Evolutionary conservation across 1,284 basidiomycete species (phyloP), one percentile per base, ranked within the genome.

Genomic region (Cutaneotrichosporon sp.): DNA sequence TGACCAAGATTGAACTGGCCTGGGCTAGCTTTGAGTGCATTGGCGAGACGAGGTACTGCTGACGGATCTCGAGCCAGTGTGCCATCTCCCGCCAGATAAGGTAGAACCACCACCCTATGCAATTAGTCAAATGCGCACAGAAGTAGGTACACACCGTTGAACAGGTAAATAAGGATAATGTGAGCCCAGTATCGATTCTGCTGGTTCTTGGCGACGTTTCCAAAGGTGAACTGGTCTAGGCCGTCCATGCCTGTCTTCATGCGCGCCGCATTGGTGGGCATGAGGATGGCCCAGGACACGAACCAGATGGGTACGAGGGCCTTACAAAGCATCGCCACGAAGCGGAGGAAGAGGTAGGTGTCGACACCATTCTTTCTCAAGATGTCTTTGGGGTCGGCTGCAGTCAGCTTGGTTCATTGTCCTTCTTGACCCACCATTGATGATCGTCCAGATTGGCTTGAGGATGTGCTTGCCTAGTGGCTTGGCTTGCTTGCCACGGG

Each of bases 1-100:
- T 90, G 67, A 92, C 85, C 55, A 92, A 85, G 5, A 92, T 87
- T 0, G 90, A 91, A 50, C 86, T 86, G 1, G 90, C 88, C 80
- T 91, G 89, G 2, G 89, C 86, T 7, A 86, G 82, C 16, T 80
- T 78, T 2, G 86, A 85, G 75, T 91, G 88, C 22, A 83, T 82
- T 42, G 84, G 84, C 66, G 84, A 85, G 67, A 87, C 84, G 32
- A 92, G 84, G 78, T 88, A 89, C 59, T 86, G 81, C 68, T 91
- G 89, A 46, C 90, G 86, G 65, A 88, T 82, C 56, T 84, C 79
- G 56, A 89, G 80, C 79, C 89, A 91, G 68, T 86, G 82, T 13
- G 81, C 65, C 83, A 89, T 86, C 73, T 90, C 89, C 22, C 81
- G 81, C 61, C 85, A 84, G 56, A 92, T 85, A 76, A 88, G 83